A percentile compares a stretch with the other conserved stretches of the same genome.
Conservation (phyloP, 2,329 filamentous ascomycete genomes). For the Myriosclerotinia duriaeana region DNA sequence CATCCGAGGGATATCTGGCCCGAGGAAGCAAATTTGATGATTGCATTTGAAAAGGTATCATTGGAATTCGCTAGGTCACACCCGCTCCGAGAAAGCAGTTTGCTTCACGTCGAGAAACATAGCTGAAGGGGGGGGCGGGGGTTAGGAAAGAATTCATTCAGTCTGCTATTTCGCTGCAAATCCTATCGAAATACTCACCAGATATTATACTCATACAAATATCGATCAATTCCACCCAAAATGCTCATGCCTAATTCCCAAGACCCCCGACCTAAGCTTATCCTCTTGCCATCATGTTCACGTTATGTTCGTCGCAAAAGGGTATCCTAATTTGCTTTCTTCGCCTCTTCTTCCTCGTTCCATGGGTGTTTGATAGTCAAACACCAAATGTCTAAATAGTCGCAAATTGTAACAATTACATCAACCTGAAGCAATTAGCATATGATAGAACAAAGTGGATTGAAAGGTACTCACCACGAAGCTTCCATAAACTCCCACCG, state of each 20-base stretch:
- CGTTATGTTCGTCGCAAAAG: constrained; percentile 9
- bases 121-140: neutral
- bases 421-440: constrained; percentile 57
- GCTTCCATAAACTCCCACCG: constrained; percentile 90
- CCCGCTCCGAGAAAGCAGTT: neutral
- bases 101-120: neutral
- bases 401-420: constrained; percentile 95
- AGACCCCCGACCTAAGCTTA: neutral
- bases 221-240: neutral
- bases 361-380: constrained; percentile 89
- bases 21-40: neutral
- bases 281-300: constrained; percentile 1
- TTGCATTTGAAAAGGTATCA: neutral
- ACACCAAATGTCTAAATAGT: constrained; percentile 98
- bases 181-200: neutral
- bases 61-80: neutral
- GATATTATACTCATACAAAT: neutral
- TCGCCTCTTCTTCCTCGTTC: constrained; percentile 42
- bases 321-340: constrained; percentile 33
- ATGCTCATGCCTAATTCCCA: neutral
- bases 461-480: constrained; percentile 64
- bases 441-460: constrained; percentile 6
- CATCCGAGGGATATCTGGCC: neutral
- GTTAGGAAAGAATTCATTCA: neutral
- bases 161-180: neutral